A percentile compares a stretch with the other conserved stretches of the same genome.
phyloP scores from a whole-genome alignment of 2,329 filamentous ascomycete species.

The Fusarium setosum region DNA sequence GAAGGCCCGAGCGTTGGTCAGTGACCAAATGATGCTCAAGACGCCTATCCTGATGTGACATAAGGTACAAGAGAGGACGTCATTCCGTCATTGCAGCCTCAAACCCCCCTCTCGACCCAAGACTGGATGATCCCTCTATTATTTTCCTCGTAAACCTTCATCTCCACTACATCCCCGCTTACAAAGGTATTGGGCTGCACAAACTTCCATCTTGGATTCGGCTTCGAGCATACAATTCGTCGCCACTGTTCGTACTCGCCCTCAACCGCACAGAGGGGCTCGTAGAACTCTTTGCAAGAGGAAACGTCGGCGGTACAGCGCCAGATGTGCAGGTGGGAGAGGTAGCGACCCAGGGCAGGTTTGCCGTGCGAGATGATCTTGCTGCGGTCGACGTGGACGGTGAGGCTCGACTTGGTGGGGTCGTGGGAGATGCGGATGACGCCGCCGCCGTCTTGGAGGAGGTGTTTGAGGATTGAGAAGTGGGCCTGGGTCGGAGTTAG shows the following conservation, averaged over 20 bases:
- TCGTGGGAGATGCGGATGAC: conserved; percentile 63
- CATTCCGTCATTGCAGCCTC: no score
- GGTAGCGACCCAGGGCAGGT: conserved; percentile 67
- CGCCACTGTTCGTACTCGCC: conserved; percentile 63
- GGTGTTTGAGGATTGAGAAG: conserved; percentile 70
- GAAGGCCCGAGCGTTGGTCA: no score
- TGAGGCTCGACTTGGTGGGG: conserved; percentile 57
- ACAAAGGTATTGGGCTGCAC: conserved; percentile 67
- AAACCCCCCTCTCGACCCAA: no score
- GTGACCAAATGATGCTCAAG: no score
- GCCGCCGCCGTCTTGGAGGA: conserved; percentile 64
- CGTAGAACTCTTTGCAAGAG: conserved; percentile 66
- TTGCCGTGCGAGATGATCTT: conserved; percentile 68
- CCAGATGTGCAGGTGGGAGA: conserved; percentile 70
- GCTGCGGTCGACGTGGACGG: conserved; percentile 65
- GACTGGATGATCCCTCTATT: no score
- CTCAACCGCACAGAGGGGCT: conserved; percentile 66
- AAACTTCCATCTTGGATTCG: conserved; percentile 69
- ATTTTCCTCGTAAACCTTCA: no score
- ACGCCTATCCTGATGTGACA: no score
- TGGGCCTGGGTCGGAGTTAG: conserved; percentile 60
- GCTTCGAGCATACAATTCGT: conserved; percentile 65
- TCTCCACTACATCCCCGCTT: no score
- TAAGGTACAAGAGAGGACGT: no score
- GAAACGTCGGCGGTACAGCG: conserved; percentile 70